These are phyloP conservation scores for Crithidia brevicula DNA, from an alignment of 208 protist species.

Conservation along the genomic window DNA sequence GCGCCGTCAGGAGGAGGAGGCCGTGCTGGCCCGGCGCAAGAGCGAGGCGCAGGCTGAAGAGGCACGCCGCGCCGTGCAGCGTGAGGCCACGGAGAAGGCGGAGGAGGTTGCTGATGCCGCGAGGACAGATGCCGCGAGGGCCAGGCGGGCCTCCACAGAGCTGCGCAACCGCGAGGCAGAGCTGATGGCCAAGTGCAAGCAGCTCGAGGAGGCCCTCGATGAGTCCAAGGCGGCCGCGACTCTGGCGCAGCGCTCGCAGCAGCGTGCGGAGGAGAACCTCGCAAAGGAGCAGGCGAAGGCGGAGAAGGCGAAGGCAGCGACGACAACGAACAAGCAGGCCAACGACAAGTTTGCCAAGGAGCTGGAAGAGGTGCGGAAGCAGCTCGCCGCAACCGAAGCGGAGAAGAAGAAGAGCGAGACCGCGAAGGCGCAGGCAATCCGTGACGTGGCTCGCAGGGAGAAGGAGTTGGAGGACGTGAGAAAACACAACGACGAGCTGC, in stretches of 20 bases:
- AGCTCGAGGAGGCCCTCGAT: slow-evolving; percentile 36
- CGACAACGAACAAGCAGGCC: not conserved
- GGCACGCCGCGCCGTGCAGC: slow-evolving; percentile 22
- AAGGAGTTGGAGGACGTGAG: slow-evolving; percentile 25
- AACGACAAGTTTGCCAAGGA: slow-evolving; percentile 31
- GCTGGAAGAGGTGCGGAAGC: slow-evolving; percentile 26
- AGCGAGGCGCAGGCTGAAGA: slow-evolving; percentile 28
- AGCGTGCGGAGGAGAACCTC: slow-evolving; percentile 40
- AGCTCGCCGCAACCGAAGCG: slow-evolving; percentile 18
- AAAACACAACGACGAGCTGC: slow-evolving; percentile 17
- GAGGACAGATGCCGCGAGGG: slow-evolving; percentile 26
- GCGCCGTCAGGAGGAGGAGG: slow-evolving; percentile 37
- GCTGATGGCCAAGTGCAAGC: slow-evolving; percentile 28
- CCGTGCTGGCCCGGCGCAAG: slow-evolving; percentile 25
- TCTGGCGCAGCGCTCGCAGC: slow-evolving; percentile 28
- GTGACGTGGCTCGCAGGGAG: slow-evolving; percentile 5
- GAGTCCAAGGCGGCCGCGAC: slow-evolving; percentile 43
- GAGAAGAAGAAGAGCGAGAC: slow-evolving; percentile 27
- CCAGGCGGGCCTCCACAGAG: slow-evolving; percentile 19
- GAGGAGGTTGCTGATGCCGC: slow-evolving; percentile 30
- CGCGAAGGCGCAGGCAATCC: slow-evolving; percentile 14
- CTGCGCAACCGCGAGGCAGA: slow-evolving; percentile 36
- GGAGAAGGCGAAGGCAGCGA: slow-evolving; percentile 11
- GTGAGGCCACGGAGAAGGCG: slow-evolving; percentile 30
- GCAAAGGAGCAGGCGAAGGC: slow-evolving; percentile 24